Base-by-base conservation (phyloP, 805 yeast genomes). In the Geotrichum ghanense region DNA sequence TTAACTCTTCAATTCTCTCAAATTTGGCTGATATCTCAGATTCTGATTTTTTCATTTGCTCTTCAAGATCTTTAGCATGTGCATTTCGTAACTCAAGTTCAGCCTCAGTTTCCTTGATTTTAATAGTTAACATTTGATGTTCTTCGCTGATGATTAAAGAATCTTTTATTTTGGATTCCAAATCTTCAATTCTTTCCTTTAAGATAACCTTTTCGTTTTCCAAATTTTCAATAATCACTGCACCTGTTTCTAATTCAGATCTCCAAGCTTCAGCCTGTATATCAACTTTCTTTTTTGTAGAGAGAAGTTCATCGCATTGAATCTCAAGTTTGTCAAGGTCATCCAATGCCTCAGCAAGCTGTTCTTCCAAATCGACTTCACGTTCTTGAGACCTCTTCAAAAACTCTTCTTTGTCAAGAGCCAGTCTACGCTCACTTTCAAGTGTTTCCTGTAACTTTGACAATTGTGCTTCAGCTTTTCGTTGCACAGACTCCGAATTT, bases 321-420 rank as follows among this genome's bases (percentile, higher is more conserved):
- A 44, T 31, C 58, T 58, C 53, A 46, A 65, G 53, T 45, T 52
- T 50, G 31, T 65, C 67, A 3, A 63, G 50, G 47, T 64, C 68
- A n/a, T 58, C 63, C 22, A 55, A 42, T 3, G 62, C 58, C 2
- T 46, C 51, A 14, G 52, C 47, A 17, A 64, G 55, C 46, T 62
- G 61, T 6, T 60, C 63, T 42, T 64, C 55, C n/a, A 62, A 49
- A 12, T 56, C 62, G 3, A 55, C 56, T 50, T 74, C 78, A 14
- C 69, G 69, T 3, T 51, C 53, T 48, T 71, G 71, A 6, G 76
- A 62, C 9, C 65, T 59, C 3, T 66, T 65, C 14, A 84, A 56
- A n/a, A 67, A 58, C 2, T 58, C 56, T 43, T 76, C 77, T 46
- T 75, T 76, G 44, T 70, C 73, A 31, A 69, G 63, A 19, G 79